Base-by-base conservation (phyloP, 345 rosid species). In the Eutrema yunnanense region DNA sequence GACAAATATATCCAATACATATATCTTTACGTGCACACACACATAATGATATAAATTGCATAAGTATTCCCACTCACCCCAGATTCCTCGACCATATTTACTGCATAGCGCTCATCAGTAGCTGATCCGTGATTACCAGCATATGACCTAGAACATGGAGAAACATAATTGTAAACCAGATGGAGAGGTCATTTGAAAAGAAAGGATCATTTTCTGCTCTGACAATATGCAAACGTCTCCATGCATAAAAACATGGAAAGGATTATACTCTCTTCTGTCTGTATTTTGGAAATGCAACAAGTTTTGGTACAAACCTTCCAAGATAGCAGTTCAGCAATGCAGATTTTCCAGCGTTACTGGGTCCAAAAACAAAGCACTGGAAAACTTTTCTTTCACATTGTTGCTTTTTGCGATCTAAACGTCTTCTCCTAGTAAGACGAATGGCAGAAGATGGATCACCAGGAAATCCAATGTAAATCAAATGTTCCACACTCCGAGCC, bases 311-410 rank as follows among this genome's bases (percentile, higher is more conserved):
- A 57, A 38, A 94, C 99, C 97, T 92, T 73, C 92, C 93, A 57
- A 90, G 79, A 78, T 86, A 95, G 78, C 96, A 88, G 80, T 87
- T 92, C 71, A 92, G 61, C 40, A 95, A 71, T 16, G 93, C 78
- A 69, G 99, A 87, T 77, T 95, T 95, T 65, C 99, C 99, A 9
- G 94, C 81, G 40, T 80, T 83, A 74, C 78, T 83, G 26, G 98
- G 98, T 77, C 98, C 99, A 79, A 92, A 90, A 73, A 95, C 87
- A 71, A 88, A 88, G 84, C 98, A 88, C 70, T 95, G 96, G 73
- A 88, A 85, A 66, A 90, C 86, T 73, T 83, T 95, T 85, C 96
- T 86, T 71, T 90, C 96, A 9, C 90, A 78, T 37, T 87, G 96
- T 75, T 92, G 86, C 83, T 88, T 95, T 82, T 95, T 95, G 78